These are phyloP conservation scores for Fusarium succisae DNA, from an alignment of 2,329 filamentous ascomycete species.

Conservation along the genomic window DNA sequence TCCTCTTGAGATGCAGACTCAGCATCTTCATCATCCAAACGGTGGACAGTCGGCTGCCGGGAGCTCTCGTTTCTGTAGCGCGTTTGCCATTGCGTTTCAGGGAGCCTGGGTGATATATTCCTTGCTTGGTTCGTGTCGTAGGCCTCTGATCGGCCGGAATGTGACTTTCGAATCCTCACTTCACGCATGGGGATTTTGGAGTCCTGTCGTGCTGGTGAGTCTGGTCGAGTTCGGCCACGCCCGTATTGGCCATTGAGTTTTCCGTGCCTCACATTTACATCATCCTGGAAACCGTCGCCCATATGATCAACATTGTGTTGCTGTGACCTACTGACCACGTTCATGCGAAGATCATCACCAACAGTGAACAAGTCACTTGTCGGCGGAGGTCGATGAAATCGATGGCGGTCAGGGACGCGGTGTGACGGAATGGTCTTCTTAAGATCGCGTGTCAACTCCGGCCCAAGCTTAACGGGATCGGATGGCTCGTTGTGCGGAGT, in stretches of 20 bases:
- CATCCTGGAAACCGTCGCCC: constrained; percentile 48
- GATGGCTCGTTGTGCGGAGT: constrained; percentile 49
- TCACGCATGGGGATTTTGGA: constrained; percentile 54
- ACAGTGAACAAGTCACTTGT: constrained; percentile 40
- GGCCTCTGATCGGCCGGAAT: constrained; percentile 34
- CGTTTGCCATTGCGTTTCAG: constrained; percentile 32
- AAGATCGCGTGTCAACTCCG: constrained; percentile 39
- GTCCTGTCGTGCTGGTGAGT: constrained; percentile 40
- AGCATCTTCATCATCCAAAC: constrained; percentile 37
- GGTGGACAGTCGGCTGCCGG: constrained; percentile 30
- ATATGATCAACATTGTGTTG: constrained; percentile 42
- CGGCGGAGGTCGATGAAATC: constrained; percentile 16
- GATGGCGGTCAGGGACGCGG: constrained; percentile 15
- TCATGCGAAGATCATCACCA: constrained; percentile 51
- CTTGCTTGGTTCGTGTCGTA: constrained; percentile 32
- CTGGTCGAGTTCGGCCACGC: constrained; percentile 29
- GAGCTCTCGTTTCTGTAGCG: constrained; percentile 25
- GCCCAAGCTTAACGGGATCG: constrained; percentile 34
- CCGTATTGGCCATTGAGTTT: constrained; percentile 29
- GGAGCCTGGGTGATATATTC: constrained; percentile 42
- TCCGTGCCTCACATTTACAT: constrained; percentile 22
- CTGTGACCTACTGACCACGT: constrained; percentile 44
- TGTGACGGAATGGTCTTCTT: constrained; percentile 33
- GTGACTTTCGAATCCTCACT: constrained; percentile 42
- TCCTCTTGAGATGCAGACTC: constrained; percentile 39